Evolutionary conservation across 208 protist genomes (phyloP), one percentile per base, ranked within the genome.

Genomic region (Balamuthia mandrillaris): DNA sequence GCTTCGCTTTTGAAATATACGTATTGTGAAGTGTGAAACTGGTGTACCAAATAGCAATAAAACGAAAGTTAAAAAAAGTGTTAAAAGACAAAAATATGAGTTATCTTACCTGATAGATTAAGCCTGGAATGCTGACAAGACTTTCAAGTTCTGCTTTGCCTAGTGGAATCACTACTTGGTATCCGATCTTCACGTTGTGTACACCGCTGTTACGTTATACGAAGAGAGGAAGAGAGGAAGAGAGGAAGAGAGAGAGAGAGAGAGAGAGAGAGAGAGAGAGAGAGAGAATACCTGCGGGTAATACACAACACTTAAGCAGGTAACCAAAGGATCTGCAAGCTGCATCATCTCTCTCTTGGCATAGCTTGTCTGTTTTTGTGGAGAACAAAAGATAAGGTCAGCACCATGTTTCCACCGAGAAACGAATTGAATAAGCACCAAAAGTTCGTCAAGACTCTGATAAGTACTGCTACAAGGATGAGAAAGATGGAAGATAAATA

Each of bases 1-100:
- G 63, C 56, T 7, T n/a, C 27, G 37, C 63, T 81, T 29, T 81
- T 81, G 37, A 81, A 81, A 45, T 81, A 81, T 7, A 56, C 37
- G 29, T 81, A 81, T 51, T 81, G 56, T 29, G 47, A 6, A 9
- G 74, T 81, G 27, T 81, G 74, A n/a, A 81, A 81, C 74, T 81
- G 49, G 18, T 24, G n/a, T 33, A 47, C 5, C 14, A 6, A 5
- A 7, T 35, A 41, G 58, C 14, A 14, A 10, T 49, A 35, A 29
- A 63, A 18, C 24, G 10, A 21, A 63, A 12, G 14, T 29, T 56
- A n/a, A 24, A n/a, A n/a, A 56, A n/a, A 56, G 49, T 56, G 49
- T 24, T 18, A 56, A 18, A 56, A 56, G n/a, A 56, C 18, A 56
- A n/a, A 56, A 56, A n/a, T 56, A 18, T 18, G n/a, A 56, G n/a